Evolutionary conservation across 768 basidiomycete genomes (phyloP), one percentile per base, ranked within the genome.

Genomic region (Pulveroboletus ravenelii): DNA sequence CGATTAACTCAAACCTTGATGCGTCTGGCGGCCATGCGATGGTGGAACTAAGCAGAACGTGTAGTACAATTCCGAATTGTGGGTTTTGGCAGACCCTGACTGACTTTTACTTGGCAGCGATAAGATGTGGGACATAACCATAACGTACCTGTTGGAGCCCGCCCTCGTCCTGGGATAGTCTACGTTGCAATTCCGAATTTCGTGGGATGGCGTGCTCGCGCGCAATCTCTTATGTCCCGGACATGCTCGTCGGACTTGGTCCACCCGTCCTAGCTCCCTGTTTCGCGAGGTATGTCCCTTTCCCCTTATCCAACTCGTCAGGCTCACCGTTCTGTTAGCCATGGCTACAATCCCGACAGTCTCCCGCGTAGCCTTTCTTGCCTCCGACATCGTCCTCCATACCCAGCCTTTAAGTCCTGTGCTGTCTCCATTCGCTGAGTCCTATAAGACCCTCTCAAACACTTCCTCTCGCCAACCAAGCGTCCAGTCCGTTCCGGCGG

Each of bases 311-410:
- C 31, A 14, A 36, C 14, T 3, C 50, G 13, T 44, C 46, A 46
- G 47, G 10, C 49, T 63, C 41, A 62, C 36, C 32, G 0, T 38
- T 15, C 30, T 25, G 0, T 23, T 18, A 50, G 47, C 43, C 20
- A 68, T 68, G 66, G 54, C 73, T 1, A 52, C 70, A 1, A 48
- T 70, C 41, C 48, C 61, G 12, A 59, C 77, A 6, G 84, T 87
- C 48, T 78, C 84, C 36, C 82, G 87, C 31, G 76, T 90, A 53
- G 85, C 83, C n/a, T 83, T 78, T 64, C 68, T 87, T 29, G 74
- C 82, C 27, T 87, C 89, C 8, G 86, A 87, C 58, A 68, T 78
- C 41, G 58, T 89, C 14, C 69, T 91, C 38, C 77, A 87, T 56
- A 75, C 80, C 3, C 77, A 76, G 38, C 74, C 80, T 3, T 62